Evolutionary conservation across 441 rosid genomes (phyloP).

Genomic region (Euphorbia corollata): DNA sequence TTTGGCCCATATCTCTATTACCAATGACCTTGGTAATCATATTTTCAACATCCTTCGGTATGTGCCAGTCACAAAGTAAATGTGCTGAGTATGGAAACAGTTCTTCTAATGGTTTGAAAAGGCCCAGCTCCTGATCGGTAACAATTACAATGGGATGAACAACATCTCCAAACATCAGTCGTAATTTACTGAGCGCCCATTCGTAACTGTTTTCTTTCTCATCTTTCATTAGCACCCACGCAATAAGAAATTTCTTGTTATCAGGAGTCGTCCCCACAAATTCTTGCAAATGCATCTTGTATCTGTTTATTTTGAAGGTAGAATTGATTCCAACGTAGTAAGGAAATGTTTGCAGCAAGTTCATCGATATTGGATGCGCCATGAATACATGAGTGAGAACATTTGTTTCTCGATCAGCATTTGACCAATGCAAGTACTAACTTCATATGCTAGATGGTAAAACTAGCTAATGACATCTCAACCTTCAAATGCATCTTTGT

Average conservation of each 20-base stretch:
- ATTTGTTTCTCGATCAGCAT: not conserved
- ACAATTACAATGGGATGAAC: not conserved
- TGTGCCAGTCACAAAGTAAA: not conserved
- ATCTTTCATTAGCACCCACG: not conserved
- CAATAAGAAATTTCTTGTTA: not conserved
- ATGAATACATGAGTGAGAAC: not conserved
- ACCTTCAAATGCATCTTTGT: not conserved
- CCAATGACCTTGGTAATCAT: too few species aligned
- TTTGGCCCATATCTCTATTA: not conserved
- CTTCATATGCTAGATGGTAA: not conserved
- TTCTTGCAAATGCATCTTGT: not conserved
- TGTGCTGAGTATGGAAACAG: not conserved
- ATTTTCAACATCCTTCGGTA: not conserved
- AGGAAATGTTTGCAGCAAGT: not conserved
- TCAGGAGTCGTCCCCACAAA: not conserved
- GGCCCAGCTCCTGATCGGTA: not conserved
- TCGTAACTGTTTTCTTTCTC: not conserved
- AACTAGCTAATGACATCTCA: not conserved
- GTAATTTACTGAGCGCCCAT: not conserved
- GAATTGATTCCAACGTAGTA: not conserved
- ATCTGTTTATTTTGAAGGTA: not conserved
- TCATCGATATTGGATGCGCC: not conserved
- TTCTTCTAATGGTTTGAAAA: not conserved
- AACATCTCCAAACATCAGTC: not conserved
- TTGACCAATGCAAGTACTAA: not conserved